phyloP scores from a whole-genome alignment of 106 monocot genomes.

The Dendrobium chrysotoxum region DNA sequence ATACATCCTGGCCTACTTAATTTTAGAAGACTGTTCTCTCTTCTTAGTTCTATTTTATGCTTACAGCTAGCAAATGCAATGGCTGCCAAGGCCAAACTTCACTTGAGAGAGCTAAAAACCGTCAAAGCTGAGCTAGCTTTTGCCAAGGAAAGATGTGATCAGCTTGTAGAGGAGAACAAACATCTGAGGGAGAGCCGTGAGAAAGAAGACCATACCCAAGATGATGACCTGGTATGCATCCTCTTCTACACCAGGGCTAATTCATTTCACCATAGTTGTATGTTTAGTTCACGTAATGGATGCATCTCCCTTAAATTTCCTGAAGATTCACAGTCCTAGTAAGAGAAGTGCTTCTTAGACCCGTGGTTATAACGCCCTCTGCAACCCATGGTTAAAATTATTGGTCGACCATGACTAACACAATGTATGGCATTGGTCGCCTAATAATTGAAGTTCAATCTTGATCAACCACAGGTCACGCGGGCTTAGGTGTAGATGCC shows the following conservation, averaged over 20 bases:
- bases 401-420: no score
- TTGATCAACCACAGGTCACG: no score
- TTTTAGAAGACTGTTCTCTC: background rate
- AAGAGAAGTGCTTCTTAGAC: no score
- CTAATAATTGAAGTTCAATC: no score
- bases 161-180: slow-evolving; percentile 91
- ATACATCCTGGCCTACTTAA: background rate
- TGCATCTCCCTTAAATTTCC: background rate
- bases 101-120: slow-evolving; percentile 83
- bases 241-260: background rate
- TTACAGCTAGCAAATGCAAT: slow-evolving; percentile 92
- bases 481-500: no score
- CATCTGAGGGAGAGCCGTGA: slow-evolving; percentile 63
- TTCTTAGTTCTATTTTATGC: background rate
- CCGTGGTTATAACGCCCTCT: no score
- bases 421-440: no score
- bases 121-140: slow-evolving; percentile 87
- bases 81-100: slow-evolving; percentile 97
- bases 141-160: slow-evolving; percentile 84
- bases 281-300: background rate
- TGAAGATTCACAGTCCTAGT: no score
- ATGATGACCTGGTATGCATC: slow-evolving; percentile 77
- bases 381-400: no score
- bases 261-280: background rate
- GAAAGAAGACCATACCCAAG: slow-evolving; percentile 60